These are phyloP conservation scores for Ceratobasidium sp. DNA, from an alignment of 1,284 basidiomycete species.

Conservation along the genomic window DNA sequence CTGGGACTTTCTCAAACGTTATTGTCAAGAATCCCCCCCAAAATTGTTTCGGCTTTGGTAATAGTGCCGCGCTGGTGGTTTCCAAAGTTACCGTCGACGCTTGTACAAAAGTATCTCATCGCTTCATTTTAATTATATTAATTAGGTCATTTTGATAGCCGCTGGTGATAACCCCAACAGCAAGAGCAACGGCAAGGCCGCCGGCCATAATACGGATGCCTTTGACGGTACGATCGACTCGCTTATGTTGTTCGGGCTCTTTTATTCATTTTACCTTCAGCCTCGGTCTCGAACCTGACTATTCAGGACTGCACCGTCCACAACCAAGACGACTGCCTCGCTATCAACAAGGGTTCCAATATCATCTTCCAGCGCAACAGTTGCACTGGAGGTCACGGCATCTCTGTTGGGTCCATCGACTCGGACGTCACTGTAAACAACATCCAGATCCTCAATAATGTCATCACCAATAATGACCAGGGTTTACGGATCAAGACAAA, in stretches of 20 bases:
- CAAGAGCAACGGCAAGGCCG: slow-evolving; percentile 10
- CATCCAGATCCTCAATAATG: slow-evolving; percentile 44
- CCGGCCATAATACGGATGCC: slow-evolving; percentile 36
- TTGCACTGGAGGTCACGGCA: slow-evolving; percentile 46
- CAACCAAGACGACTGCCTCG: slow-evolving; percentile 46
- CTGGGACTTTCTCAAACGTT: slow-evolving; percentile 54
- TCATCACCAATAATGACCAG: slow-evolving; percentile 44
- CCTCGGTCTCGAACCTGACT: slow-evolving; percentile 41
- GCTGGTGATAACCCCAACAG: slow-evolving; percentile 29
- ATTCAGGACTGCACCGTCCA: slow-evolving; percentile 43
- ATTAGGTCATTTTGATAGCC: background rate
- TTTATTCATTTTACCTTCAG: slow-evolving; percentile 12
- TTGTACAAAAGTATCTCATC: slow-evolving; percentile 3
- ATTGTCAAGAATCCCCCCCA: slow-evolving; percentile 39
- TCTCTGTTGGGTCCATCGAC: slow-evolving; percentile 45
- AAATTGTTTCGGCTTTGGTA: slow-evolving; percentile 31
- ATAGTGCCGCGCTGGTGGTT: slow-evolving; percentile 6
- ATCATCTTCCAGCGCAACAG: slow-evolving; percentile 44
- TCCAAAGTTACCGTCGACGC: slow-evolving; percentile 38
- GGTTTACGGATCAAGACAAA: slow-evolving; percentile 46
- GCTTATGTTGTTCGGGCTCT: background rate
- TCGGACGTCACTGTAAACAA: slow-evolving; percentile 43
- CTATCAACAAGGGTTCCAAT: slow-evolving; percentile 45
- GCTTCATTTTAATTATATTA: background rate
- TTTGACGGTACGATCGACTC: slow-evolving; percentile 34